Conservation (phyloP, 192 early-diverging fungal genomes). For the Helicostylum pulchrum region DNA sequence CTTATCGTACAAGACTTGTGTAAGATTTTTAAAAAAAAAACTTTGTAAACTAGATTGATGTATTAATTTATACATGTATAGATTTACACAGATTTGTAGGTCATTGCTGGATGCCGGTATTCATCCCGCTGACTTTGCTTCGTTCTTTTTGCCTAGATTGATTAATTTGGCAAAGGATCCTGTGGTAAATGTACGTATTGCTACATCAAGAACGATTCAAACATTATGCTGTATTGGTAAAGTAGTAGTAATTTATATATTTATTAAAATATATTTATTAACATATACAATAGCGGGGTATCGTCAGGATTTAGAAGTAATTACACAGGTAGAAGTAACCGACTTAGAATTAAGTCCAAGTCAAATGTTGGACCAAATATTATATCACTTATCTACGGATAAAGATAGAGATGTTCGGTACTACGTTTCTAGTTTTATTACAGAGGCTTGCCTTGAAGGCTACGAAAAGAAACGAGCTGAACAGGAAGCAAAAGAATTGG, state of each 20-base stretch:
- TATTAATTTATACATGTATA: constrained; percentile 32
- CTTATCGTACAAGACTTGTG: constrained; percentile 56
- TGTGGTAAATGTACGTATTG: constrained; percentile 74
- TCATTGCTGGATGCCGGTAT: constrained; percentile 60
- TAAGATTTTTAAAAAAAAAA: constrained; percentile 42
- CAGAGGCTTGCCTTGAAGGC: background rate
- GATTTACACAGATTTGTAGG: constrained; percentile 68
- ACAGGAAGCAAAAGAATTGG: background rate
- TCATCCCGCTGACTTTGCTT: constrained; percentile 60
- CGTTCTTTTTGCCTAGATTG: constrained; percentile 64
- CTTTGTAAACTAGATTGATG: constrained; percentile 5
- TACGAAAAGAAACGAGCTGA: background rate
- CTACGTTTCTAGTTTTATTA: background rate
- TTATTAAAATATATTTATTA: background rate
- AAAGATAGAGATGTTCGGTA: constrained; percentile 4
- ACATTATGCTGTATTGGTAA: constrained; percentile 33
- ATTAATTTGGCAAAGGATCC: constrained; percentile 55
- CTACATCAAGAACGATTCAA: constrained; percentile 53
- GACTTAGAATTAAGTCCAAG: background rate
- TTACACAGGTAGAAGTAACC: background rate
- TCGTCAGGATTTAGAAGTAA: background rate
- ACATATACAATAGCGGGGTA: background rate
- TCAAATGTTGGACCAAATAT: constrained; percentile 1
- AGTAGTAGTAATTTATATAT: too few species aligned
- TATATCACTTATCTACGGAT: background rate